Percentiles rank a stretch among this genome's conserved stretches.
Evolutionary conservation across 805 yeast species (phyloP).

Genomic region (Metschnikowia reukaufii): DNA sequence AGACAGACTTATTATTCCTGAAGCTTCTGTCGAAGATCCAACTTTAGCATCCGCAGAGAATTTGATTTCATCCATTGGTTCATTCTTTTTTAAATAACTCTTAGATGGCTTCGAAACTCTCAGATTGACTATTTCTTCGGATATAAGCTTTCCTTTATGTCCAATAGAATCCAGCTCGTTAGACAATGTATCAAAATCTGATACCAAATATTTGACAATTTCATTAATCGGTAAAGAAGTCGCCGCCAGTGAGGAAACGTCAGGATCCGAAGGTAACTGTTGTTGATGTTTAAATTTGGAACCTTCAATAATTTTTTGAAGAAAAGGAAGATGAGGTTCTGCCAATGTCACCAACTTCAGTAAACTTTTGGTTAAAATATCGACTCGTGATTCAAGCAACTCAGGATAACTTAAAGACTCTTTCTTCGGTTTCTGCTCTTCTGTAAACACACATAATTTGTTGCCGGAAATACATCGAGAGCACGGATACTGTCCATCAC

Average conservation of each 20-base stretch:
- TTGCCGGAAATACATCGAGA: slow-evolving; percentile 54
- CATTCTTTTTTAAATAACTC: too few relatives aligned
- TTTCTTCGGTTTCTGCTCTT: slow-evolving; percentile 53
- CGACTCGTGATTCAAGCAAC: slow-evolving; percentile 56
- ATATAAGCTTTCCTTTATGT: too few relatives aligned
- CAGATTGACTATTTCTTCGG: too few relatives aligned
- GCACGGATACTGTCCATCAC: slow-evolving; percentile 64
- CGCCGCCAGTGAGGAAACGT: slow-evolving; percentile 4
- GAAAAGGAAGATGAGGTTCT: slow-evolving; percentile 29
- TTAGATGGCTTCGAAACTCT: too few relatives aligned
- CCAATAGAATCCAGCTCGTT: too few relatives aligned
- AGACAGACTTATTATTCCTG: too few relatives aligned
- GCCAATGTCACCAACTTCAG: slow-evolving; percentile 40
- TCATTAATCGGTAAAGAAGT: slow-evolving; percentile 44
- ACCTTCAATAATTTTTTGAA: slow-evolving; percentile 22
- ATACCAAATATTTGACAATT: too few relatives aligned
- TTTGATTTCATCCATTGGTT: too few relatives aligned
- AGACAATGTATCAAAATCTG: too few relatives aligned
- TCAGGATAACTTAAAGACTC: slow-evolving; percentile 64
- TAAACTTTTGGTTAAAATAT: slow-evolving; percentile 50
- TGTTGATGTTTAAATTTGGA: slow-evolving; percentile 10
- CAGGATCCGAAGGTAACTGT: slow-evolving; percentile 3
- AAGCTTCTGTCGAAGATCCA: too few relatives aligned
- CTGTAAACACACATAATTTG: slow-evolving; percentile 59
- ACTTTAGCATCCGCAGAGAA: too few relatives aligned